Evolutionary conservation across 2,329 filamentous ascomycete species (phyloP).

Genomic region (Chalara sp.): DNA sequence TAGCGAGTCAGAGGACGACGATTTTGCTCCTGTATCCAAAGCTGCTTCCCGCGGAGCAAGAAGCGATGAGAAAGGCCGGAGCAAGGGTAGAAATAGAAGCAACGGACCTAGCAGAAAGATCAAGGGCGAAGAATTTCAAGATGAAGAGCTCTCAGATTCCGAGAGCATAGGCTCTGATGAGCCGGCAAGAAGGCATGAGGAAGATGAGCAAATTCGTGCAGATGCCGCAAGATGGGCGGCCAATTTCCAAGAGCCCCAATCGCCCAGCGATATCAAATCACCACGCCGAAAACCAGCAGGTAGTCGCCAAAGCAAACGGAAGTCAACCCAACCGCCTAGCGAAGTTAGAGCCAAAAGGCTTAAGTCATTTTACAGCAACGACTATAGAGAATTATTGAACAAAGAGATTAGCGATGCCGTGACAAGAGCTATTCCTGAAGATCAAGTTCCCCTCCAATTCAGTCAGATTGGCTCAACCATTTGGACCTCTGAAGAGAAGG

Average conservation of each 20-base stretch:
- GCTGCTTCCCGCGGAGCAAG: neutral
- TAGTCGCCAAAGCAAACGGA: conserved; percentile 15
- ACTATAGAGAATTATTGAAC: conserved; percentile 47
- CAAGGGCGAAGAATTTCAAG: too few species aligned
- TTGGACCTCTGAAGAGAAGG: conserved; percentile 71
- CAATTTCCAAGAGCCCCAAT: conserved; percentile 17
- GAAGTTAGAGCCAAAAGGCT: conserved; percentile 24
- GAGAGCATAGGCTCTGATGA: neutral
- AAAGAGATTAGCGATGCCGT: conserved; percentile 49
- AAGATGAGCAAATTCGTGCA: conserved; percentile 9
- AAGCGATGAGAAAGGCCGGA: neutral
- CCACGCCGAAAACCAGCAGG: conserved; percentile 8
- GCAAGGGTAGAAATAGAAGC: neutral
- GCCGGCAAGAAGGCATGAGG: neutral
- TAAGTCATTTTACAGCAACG: conserved; percentile 38
- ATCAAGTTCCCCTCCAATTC: conserved; percentile 26
- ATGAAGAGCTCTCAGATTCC: neutral
- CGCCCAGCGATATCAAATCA: conserved; percentile 15
- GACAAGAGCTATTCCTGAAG: conserved; percentile 19
- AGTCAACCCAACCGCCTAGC: conserved; percentile 7
- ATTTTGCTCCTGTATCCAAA: conserved; percentile 3
- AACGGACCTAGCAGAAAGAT: too few species aligned
- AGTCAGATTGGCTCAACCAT: conserved; percentile 61
- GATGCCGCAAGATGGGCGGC: conserved; percentile 21
- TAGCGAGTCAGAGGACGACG: conserved; percentile 6